These are phyloP conservation scores for Fusarium drepaniforme DNA, from an alignment of 2,329 filamentous ascomycete genomes.

Conservation along the genomic window DNA sequence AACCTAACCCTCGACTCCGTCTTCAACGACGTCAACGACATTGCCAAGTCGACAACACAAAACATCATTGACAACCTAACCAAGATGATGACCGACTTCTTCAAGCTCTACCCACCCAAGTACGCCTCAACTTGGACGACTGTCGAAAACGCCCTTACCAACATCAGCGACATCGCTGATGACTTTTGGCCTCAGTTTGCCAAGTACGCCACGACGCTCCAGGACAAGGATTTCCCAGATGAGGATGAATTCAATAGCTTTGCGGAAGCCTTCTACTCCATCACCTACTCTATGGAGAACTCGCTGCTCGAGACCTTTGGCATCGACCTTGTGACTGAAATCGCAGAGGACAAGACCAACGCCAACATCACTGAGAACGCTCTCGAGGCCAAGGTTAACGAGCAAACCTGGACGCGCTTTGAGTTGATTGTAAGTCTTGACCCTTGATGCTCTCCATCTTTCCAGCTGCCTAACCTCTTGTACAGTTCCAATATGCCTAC, in stretches of 20 bases:
- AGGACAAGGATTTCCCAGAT: constrained; percentile 11
- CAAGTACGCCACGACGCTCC: constrained; percentile 11
- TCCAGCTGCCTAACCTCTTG: not conserved
- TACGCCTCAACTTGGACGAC: constrained; percentile 32
- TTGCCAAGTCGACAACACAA: constrained; percentile 36
- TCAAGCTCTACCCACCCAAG: constrained; percentile 45
- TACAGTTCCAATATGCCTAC: constrained; percentile 52
- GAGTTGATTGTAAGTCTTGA: constrained; percentile 46
- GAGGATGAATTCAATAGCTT: constrained; percentile 13
- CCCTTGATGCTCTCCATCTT: too few species aligned
- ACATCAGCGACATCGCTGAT: constrained; percentile 45
- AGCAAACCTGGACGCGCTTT: constrained; percentile 42
- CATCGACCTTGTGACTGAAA: constrained; percentile 47
- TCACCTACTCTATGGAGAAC: constrained; percentile 44
- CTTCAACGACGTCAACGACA: constrained; percentile 14
- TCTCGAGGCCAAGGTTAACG: constrained; percentile 41
- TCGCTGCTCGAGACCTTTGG: constrained; percentile 47
- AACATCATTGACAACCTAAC: constrained; percentile 30
- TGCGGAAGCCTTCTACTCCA: constrained; percentile 5
- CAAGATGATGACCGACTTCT: constrained; percentile 36
- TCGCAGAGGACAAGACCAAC: constrained; percentile 33
- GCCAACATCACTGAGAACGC: constrained; percentile 19
- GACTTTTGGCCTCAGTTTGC: constrained; percentile 42
- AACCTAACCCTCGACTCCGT: constrained; percentile 27
- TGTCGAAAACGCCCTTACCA: constrained; percentile 41